phyloP scores from a whole-genome alignment of 2,329 filamentous ascomycete genomes.

The Plectosphaerella sp. region DNA sequence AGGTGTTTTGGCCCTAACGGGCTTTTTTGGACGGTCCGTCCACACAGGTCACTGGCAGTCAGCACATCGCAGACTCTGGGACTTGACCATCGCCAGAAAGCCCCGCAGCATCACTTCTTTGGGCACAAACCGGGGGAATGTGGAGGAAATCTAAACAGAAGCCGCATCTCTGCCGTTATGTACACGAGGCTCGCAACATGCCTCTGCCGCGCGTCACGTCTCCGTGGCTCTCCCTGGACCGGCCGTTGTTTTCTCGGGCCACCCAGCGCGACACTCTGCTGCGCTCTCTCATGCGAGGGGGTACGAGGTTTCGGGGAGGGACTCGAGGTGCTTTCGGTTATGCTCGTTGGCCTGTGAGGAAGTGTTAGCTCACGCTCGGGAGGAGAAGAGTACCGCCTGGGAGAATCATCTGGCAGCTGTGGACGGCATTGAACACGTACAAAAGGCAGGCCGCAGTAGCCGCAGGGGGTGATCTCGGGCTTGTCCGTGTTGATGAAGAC shows the following conservation, averaged over 20 bases:
- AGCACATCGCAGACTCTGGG: neutral
- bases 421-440: conserved; percentile 53
- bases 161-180: neutral
- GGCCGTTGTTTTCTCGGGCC: neutral
- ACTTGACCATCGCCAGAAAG: neutral
- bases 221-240: neutral
- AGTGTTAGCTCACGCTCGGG: neutral
- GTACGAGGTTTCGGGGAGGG: conserved; percentile 75
- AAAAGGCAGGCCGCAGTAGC: conserved; percentile 90
- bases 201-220: neutral
- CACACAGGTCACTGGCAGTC: neutral
- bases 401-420: neutral
- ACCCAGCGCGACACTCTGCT: neutral
- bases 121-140: neutral
- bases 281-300: conserved; percentile 57
- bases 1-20: neutral
- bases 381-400: neutral
- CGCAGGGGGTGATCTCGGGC: conserved; percentile 85
- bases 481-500: conserved; percentile 99
- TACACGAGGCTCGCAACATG: conserved; percentile 2
- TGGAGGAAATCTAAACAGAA: neutral
- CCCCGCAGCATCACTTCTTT: neutral
- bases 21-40: neutral
- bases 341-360: conserved; percentile 75
- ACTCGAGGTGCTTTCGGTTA: conserved; percentile 78